phyloP scores from a whole-genome alignment of 768 basidiomycete species.

The Russula abietina region DNA sequence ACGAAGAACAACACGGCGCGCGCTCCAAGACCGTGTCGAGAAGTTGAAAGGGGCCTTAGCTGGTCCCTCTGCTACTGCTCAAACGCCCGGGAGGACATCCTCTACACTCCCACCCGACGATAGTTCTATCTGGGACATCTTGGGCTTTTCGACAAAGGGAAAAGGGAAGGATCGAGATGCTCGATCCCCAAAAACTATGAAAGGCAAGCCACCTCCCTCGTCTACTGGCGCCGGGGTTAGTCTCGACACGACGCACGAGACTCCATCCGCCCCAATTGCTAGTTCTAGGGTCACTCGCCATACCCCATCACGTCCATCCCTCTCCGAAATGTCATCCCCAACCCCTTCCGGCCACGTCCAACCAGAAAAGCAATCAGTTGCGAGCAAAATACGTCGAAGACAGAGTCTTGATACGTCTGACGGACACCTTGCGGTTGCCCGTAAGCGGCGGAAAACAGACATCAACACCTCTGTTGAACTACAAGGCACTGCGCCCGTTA shows the following conservation, averaged over 20 bases:
- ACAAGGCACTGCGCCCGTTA: neutral
- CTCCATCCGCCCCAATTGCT: neutral
- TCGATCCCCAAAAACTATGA: constrained; percentile 7
- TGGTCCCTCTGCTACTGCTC: constrained; percentile 26
- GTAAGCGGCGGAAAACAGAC: constrained; percentile 25
- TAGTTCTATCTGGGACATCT: constrained; percentile 32
- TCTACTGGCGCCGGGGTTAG: neutral
- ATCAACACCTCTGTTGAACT: neutral
- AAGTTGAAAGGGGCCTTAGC: constrained; percentile 33
- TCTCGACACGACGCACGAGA: neutral
- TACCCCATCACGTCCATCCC: neutral
- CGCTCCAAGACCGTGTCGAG: constrained; percentile 49
- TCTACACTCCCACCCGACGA: constrained; percentile 24
- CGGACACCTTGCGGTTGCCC: constrained; percentile 10
- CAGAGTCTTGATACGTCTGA: constrained; percentile 12
- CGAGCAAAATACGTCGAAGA: constrained; percentile 8
- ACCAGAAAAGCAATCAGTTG: neutral
- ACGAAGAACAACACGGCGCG: constrained; percentile 51
- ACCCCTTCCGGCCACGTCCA: constrained; percentile 9
- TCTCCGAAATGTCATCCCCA: neutral
- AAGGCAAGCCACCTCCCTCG: constrained; percentile 14
- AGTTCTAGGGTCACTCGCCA: constrained; percentile 10
- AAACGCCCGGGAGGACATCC: constrained; percentile 2
- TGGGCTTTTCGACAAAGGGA: constrained; percentile 28
- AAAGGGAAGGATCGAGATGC: constrained; percentile 31